phyloP scores from a whole-genome alignment of 345 rosid genomes.

The Leavenworthia alabamica region DNA sequence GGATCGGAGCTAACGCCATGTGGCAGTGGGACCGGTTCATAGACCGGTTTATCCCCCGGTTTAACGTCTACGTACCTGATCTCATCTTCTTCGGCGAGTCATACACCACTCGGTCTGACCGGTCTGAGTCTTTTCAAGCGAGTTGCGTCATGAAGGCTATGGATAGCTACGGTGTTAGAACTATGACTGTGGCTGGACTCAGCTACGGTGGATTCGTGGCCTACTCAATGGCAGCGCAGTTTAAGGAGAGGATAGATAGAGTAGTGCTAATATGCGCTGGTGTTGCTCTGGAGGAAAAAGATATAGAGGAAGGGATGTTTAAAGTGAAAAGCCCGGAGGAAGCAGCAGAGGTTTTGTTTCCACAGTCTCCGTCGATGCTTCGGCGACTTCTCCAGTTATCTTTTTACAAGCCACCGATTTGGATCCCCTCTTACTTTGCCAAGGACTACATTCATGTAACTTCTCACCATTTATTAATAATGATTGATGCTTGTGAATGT shows the following conservation, averaged over 20 bases:
- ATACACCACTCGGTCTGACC: constrained; percentile 59
- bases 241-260: constrained; percentile 51
- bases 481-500: too few species aligned
- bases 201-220: constrained; percentile 89
- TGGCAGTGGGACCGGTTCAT: constrained; percentile 78
- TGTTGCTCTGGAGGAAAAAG: constrained; percentile 74
- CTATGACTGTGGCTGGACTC: constrained; percentile 55
- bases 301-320: constrained; percentile 63
- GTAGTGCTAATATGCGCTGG: constrained; percentile 76
- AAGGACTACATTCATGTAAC: constrained; percentile 56
- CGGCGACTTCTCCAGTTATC: constrained; percentile 44
- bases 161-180: constrained; percentile 41
- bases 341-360: constrained; percentile 48
- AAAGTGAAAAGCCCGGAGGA: constrained; percentile 54
- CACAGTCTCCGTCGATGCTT: constrained; percentile 54
- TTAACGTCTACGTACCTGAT: constrained; percentile 85
- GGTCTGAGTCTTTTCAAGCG: constrained; percentile 69
- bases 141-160: constrained; percentile 51
- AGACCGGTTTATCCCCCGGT: constrained; percentile 44
- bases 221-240: constrained; percentile 75
- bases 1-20: constrained; percentile 94
- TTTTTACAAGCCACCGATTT: constrained; percentile 59
- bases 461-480: not conserved
- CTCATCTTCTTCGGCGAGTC: constrained; percentile 90
- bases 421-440: constrained; percentile 65